Percentiles rank a stretch among this genome's conserved stretches.
phyloP scores from a whole-genome alignment of 2,329 filamentous ascomycete species.

The Alternaria sp. region DNA sequence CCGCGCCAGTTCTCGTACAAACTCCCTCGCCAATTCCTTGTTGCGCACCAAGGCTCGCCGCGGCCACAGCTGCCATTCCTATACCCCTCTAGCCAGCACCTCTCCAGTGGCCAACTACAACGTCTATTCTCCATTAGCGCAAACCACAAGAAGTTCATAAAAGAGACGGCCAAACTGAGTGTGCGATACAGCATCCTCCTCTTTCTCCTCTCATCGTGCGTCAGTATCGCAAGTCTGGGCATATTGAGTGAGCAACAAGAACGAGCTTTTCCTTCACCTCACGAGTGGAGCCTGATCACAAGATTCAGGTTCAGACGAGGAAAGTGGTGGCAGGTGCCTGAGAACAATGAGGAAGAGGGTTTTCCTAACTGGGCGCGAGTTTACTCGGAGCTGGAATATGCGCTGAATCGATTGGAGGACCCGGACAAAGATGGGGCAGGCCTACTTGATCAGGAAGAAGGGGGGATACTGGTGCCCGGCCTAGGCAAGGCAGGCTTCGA shows the following conservation, averaged over 20 bases:
- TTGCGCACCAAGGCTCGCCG: conserved; percentile 52
- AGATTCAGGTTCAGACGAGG: conserved; percentile 72
- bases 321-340: conserved; percentile 56
- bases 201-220: conserved; percentile 69
- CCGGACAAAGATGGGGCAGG: conserved; percentile 72
- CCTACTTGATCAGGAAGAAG: conserved; percentile 65
- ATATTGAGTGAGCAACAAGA: conserved; percentile 79
- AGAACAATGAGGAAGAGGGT: conserved; percentile 65
- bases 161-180: conserved; percentile 73
- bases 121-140: conserved; percentile 76
- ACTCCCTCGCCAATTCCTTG: conserved; percentile 61
- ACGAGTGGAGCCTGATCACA: conserved; percentile 79
- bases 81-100: conserved; percentile 60
- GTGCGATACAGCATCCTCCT: conserved; percentile 72
- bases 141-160: conserved; percentile 74
- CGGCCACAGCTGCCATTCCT: conserved; percentile 74
- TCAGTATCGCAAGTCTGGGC: conserved; percentile 69
- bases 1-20: conserved; percentile 68
- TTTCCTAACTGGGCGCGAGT: conserved; percentile 76
- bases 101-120: conserved; percentile 59
- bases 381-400: conserved; percentile 66
- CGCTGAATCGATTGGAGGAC: conserved; percentile 75
- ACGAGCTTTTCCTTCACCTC: conserved; percentile 78
- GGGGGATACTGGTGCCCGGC: conserved; percentile 53
- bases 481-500: conserved; percentile 66